These are phyloP conservation scores for Aspergillus fischeri DNA, from an alignment of 2,329 filamentous ascomycete species.

Conservation along the genomic window DNA sequence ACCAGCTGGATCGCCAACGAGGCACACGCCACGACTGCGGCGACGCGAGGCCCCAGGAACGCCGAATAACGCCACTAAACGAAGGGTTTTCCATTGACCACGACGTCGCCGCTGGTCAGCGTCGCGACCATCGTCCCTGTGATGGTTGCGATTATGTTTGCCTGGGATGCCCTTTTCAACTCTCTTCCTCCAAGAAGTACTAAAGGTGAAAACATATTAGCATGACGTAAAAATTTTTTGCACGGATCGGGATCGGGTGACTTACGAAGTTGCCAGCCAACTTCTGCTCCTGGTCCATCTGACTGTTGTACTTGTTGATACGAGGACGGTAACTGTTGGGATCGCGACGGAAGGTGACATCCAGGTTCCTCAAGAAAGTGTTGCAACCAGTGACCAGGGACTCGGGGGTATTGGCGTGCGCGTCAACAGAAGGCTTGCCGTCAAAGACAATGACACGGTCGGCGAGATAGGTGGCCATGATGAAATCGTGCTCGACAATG, in stretches of 20 bases:
- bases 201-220: slow-evolving; percentile 30
- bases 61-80: slow-evolving; percentile 40
- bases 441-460: slow-evolving; percentile 99
- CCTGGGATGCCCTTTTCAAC: slow-evolving; percentile 61
- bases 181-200: slow-evolving; percentile 94
- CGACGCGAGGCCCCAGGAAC: slow-evolving; percentile 40
- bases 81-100: slow-evolving; percentile 29
- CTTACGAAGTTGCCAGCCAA: slow-evolving; percentile 82
- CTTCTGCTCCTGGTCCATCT: slow-evolving; percentile 98
- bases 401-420: slow-evolving; percentile 85
- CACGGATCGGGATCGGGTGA: slow-evolving; percentile 19
- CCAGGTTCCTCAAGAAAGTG: slow-evolving; percentile 89
- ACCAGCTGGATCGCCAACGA: slow-evolving; percentile 54
- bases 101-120: slow-evolving; percentile 32
- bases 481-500: slow-evolving; percentile 99
- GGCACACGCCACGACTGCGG: slow-evolving; percentile 24
- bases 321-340: slow-evolving; percentile 93
- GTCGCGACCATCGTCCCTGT: slow-evolving; percentile 33
- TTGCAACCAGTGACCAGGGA: slow-evolving; percentile 95
- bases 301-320: slow-evolving; percentile 96
- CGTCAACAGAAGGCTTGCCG: slow-evolving; percentile 81
- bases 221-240: neutral
- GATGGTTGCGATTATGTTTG: slow-evolving; percentile 36
- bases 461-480: slow-evolving; percentile 80
- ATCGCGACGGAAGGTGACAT: slow-evolving; percentile 98